Evolutionary conservation across 192 early-diverging fungal species (phyloP), one percentile per base, ranked within the genome.

Genomic region (Mortierella antarctica): DNA sequence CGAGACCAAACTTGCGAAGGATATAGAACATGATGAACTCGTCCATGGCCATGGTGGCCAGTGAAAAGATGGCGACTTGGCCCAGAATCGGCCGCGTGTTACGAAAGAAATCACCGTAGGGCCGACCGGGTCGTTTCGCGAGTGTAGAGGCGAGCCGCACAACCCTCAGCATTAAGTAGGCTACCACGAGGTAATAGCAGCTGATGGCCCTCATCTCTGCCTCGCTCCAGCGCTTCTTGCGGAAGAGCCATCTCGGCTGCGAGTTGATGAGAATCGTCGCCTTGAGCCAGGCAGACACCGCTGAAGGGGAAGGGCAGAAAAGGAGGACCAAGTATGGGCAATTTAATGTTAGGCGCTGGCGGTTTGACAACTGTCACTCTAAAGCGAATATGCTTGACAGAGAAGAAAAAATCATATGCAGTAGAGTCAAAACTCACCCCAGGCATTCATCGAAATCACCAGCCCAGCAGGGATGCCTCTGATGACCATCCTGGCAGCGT

Each of bases 21-120:
- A 80, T 80, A 59, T 80, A 80, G 45, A 80, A 80, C 77, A 80
- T 80, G 58, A 72, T 53, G 51, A 80, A 80, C 31, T 80, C 77
- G 49, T 80, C 77, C 45, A 72, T n/a, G 39, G 63, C 7, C 77
- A 80, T 80, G 7, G 77, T 80, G 3, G 65, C 70, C 4, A 80
- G 20, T 23, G 67, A 70, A 41, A 80, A 80, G 20, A 80, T 57
- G 20, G 70, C 70, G 51, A 80, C 47, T 23, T 80, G 55, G 49
- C 77, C 77, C 15, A 80, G 60, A 60, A 80, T 80, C 31, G 77
- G 77, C 2, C 70, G 77, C 5, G 60, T 64, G 46, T 80, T 72
- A 13, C 77, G 69, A 55, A 80, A 80, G 18, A 80, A 80, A 59
- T 80, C 77, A 11, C 77, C 77, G 57, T 80, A 80, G 52, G 77